Base-by-base conservation (phyloP, 805 yeast species). In the Torulaspora maleeae region DNA sequence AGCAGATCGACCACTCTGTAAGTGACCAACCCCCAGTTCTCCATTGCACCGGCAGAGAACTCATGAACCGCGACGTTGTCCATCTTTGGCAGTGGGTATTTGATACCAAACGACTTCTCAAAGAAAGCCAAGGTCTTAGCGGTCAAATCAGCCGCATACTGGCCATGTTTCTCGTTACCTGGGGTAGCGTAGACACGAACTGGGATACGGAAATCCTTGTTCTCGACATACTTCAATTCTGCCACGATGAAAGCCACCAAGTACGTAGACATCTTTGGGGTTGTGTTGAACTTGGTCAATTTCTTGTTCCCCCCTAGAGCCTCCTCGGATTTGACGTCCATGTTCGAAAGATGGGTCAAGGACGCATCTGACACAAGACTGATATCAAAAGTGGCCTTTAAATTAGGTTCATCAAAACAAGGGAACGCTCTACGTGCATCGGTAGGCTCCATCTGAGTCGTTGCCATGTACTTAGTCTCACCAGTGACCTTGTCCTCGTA, bases 391-490 rank as follows among this genome's bases (percentile, higher is more conserved):
- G 79, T 72, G 19, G 93, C 87, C 69, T 86, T 86, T 48, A 83
- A 74, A 45, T 85, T 79, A 17, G 95, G 95, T 63, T 85, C 93
- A 66, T 86, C 95, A 58, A 82, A 83, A 60, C 85, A 84, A 27
- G 95, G 95, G 74, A 86, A 86, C 8, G 93, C 93, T 58, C 88
- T 76, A 58, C 95, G 79, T 55, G 91, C 86, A 61, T 86, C 93
- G 16, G 91, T 83, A 19, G 95, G 82, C 69, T 86, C 95, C 79
- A 86, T 82, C 67, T 86, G 95, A 36, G 95, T 84, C 37, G 90
- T 82, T 36, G 88, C 86, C 75, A 85, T 73, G 63, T 82, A 82
- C 59, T 80, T 82, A 32, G 79, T 80, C 48, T 73, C 72, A 17
- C 87, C 85, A 51, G 82, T 74, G 48, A 74, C 73, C 51, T 73